Evolutionary conservation across 2,329 filamentous ascomycete species (phyloP), one percentile per base, ranked within the genome.

Genomic region (Penicillium sp.): DNA sequence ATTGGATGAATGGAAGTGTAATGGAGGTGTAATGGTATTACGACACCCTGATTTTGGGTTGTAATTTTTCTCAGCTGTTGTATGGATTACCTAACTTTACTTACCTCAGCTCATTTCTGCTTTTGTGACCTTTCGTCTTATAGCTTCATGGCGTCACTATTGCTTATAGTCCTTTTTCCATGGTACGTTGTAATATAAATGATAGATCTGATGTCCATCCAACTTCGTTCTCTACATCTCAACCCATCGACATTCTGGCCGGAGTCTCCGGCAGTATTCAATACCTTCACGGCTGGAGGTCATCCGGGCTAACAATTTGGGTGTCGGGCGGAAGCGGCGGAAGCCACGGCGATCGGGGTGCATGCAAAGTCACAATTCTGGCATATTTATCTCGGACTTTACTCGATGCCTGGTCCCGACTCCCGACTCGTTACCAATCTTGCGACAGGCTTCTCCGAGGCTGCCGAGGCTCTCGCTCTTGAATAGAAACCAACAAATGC

Each of bases 91-190:
- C 29, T 34, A 18, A 33, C n/a, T 25, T 25, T 25, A 4, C 22
- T 25, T 25, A 25, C 22, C 6, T 22, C 4, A 25, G 19, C 19
- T n/a, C n/a, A n/a, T n/a, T n/a, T 22, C 6, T 22, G 19, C 22
- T 25, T 25, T 25, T 25, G 22, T 25, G 22, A 25, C 22, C 22
- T 6, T 25, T 25, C 22, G 22, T 19, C n/a, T 29, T 14, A 41
- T 27, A 12, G 13, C 55, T 64, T 50, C 54, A 61, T 66, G 59
- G 56, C 62, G 62, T 66, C 63, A 66, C 57, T 57, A 55, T 44
- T 16, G 11, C 16, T 31, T 40, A 43, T 35, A 11, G 30, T 30
- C 18, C 11, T 14, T 41, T 22, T 19, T 41, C 16, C 34, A 22
- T 13, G 16, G 7, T 33, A 9, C 8, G 4, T 3, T 7, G 14